Evolutionary conservation across 2,329 filamentous ascomycete species (phyloP), one percentile per base, ranked within the genome.

Genomic region (Claviceps spartinae): DNA sequence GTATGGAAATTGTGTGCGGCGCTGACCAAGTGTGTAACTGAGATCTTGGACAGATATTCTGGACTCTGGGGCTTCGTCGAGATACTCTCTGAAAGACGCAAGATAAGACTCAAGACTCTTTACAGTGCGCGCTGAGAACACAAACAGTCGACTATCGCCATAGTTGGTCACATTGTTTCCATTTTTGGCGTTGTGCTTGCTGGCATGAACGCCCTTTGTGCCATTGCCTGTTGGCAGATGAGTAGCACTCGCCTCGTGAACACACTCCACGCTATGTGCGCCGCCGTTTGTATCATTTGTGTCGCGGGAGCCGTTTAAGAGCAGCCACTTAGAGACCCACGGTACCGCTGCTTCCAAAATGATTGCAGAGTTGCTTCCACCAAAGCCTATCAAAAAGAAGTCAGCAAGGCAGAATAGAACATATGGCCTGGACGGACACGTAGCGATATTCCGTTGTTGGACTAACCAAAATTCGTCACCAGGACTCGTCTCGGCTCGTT

Each of bases 1-100:
- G 50, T 60, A 52, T n/a, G 48, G 45, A 49, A 52, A 54, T 34
- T 61, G 60, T 5, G 60, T 61, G 6, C 60, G 60, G 20, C 63
- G 57, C 55, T 63, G 59, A 16, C 60, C 61, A 4, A 65, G 55
- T 13, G 62, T 64, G 54, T 59, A 64, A 41, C 56, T 55, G 13
- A 65, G 54, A 49, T 60, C 47, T 36, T 52, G 57, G 24, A 54
- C 6, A 16, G 60, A 52, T 14, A 47, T 42, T 18, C 8, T 22
- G n/a, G 37, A 42, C 5, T 49, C 38, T 26, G 52, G 34, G 48
- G 37, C 52, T 18, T 51, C 24, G 34, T 54, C 51, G 11, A 60
- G 56, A 40, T 61, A 60, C 18, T 58, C 49, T 6, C 52, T 48
- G 37, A 63, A 62, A 46, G 56, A 60, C 37, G 54, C 40, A 20